Percentiles rank a stretch among this genome's conserved stretches.
These are phyloP conservation scores for Calocybe gambosa DNA, from an alignment of 1,284 basidiomycete species.

Conservation along the genomic window DNA sequence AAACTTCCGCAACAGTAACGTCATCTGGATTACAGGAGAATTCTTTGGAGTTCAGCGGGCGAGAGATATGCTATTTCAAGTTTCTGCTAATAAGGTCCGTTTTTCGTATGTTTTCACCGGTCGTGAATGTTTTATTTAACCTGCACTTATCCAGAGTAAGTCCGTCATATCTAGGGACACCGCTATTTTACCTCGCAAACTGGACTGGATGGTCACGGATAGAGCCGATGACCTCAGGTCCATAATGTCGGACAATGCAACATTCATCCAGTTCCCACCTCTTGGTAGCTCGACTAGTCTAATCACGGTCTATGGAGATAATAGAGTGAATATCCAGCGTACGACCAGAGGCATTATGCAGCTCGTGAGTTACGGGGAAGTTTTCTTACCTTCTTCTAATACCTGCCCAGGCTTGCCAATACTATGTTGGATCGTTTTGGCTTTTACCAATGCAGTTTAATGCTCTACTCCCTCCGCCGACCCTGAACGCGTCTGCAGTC, in stretches of 20 bases:
- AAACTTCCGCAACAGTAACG: slow-evolving; percentile 54
- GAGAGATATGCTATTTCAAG: slow-evolving; percentile 89
- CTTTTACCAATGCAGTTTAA: slow-evolving; percentile 92
- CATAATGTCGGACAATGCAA: slow-evolving; percentile 95
- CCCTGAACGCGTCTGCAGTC: slow-evolving; percentile 81
- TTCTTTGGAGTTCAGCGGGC: slow-evolving; percentile 96
- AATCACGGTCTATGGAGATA: slow-evolving; percentile 92
- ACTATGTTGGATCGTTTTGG: slow-evolving; percentile 96
- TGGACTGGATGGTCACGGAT: slow-evolving; percentile 97
- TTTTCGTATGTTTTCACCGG: slow-evolving; percentile 14
- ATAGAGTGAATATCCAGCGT: slow-evolving; percentile 91
- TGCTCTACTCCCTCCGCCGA: slow-evolving; percentile 77
- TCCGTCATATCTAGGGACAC: slow-evolving; percentile 89
- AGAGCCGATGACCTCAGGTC: slow-evolving; percentile 85
- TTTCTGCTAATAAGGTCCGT: slow-evolving; percentile 81
- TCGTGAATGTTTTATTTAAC: slow-evolving; percentile 7
- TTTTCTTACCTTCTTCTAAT: slow-evolving; percentile 9
- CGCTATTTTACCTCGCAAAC: slow-evolving; percentile 90
- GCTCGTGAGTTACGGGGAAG: slow-evolving; percentile 54
- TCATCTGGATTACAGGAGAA: slow-evolving; percentile 96
- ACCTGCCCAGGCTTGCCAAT: slow-evolving; percentile 76
- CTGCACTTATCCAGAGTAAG: slow-evolving; percentile 59
- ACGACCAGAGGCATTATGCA: slow-evolving; percentile 96
- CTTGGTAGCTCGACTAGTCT: slow-evolving; percentile 88
- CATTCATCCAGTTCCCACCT: slow-evolving; percentile 90